phyloP scores from a whole-genome alignment of 2,329 filamentous ascomycete species.

The Claviceps monticola region DNA sequence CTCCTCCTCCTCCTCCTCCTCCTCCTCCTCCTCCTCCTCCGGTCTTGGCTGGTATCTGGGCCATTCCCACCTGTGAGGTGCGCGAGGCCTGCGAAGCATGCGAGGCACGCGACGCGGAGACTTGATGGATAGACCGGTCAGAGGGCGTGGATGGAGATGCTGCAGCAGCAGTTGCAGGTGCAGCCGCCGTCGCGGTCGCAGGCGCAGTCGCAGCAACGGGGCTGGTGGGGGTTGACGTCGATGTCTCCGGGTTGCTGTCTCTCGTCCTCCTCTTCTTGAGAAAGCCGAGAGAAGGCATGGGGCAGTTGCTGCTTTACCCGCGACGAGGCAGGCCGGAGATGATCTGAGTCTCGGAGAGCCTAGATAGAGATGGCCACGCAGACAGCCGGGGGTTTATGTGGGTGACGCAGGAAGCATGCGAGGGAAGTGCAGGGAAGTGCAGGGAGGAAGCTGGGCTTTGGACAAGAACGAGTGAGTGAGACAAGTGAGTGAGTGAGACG shows the following conservation, averaged over 20 bases:
- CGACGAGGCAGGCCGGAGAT: conserved; percentile 2
- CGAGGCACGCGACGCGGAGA: conserved; percentile 8
- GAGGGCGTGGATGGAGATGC: conserved; percentile 37
- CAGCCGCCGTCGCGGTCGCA: neutral
- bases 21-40: too few species aligned
- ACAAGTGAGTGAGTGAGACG: neutral
- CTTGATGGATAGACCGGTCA: conserved; percentile 19
- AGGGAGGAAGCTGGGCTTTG: neutral
- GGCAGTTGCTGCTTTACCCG: conserved; percentile 10
- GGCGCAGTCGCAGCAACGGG: conserved; percentile 36
- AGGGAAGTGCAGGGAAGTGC: neutral
- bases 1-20: too few species aligned
- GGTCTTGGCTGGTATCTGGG: neutral
- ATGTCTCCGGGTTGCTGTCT: conserved; percentile 63
- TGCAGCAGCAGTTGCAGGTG: neutral
- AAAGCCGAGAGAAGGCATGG: conserved; percentile 90
- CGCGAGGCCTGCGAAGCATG: too few species aligned
- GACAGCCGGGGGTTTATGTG: neutral
- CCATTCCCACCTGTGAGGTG: conserved; percentile 6
- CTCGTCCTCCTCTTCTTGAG: conserved; percentile 98
- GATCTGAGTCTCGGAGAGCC: neutral
- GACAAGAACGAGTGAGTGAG: neutral
- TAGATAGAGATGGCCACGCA: conserved; percentile 1
- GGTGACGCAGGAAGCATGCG: conserved; percentile 1
- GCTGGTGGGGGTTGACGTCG: conserved; percentile 51